Percentiles rank a stretch among this genome's conserved stretches.
Evolutionary conservation across 345 rosid species (phyloP).

Genomic region (Rhodomyrtus tomentosa): DNA sequence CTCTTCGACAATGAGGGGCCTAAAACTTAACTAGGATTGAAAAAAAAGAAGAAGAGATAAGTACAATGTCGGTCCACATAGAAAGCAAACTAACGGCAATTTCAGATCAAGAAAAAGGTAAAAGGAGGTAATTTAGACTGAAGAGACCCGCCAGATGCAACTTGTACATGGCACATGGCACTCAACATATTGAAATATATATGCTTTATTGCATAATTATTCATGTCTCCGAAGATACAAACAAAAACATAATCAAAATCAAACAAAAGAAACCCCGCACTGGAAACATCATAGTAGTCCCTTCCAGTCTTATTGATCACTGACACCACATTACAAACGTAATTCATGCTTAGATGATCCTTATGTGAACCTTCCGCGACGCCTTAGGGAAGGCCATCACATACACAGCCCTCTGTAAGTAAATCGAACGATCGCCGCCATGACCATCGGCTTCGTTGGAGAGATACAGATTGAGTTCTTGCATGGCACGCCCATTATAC

Average conservation of each 20-base stretch:
- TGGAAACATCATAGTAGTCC: background rate
- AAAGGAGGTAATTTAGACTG: too few relatives aligned
- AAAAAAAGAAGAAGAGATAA: too few relatives aligned
- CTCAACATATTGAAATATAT: too few relatives aligned
- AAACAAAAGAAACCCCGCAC: background rate
- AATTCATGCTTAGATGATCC: background rate
- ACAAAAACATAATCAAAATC: background rate
- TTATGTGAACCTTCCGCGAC: background rate
- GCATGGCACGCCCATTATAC: constrained; percentile 7
- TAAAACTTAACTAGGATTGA: background rate
- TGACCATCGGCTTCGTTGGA: background rate
- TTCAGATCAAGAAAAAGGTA: background rate
- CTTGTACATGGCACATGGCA: too few relatives aligned
- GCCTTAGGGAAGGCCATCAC: background rate
- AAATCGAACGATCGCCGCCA: background rate
- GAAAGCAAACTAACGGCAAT: too few relatives aligned
- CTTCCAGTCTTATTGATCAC: background rate
- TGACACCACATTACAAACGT: too few relatives aligned
- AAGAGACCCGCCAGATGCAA: background rate
- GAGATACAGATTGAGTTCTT: constrained; percentile 10
- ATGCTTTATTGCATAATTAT: background rate
- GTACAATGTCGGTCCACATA: background rate
- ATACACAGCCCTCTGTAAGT: background rate
- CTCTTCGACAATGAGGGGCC: background rate
- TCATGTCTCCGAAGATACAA: background rate